Evolutionary conservation across 2,329 filamentous ascomycete species (phyloP).

Genomic region (Cordyceps militaris): DNA sequence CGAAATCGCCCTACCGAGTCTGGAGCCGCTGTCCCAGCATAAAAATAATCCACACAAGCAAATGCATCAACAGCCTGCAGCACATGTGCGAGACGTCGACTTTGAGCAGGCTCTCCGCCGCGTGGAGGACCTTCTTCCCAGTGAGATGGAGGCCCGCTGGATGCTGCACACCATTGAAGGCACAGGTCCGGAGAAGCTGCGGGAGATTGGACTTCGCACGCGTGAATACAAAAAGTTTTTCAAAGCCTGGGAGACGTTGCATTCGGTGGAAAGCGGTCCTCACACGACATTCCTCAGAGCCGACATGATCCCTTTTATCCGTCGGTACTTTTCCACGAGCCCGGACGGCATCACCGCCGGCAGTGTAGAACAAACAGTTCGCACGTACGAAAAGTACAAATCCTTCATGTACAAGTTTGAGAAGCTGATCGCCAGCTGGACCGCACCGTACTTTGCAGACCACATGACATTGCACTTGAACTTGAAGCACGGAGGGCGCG

Average conservation of each 20-base stretch:
- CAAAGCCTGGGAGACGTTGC: not conserved
- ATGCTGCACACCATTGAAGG: not conserved
- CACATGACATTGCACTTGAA: conserved; percentile 4
- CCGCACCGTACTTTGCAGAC: conserved; percentile 2
- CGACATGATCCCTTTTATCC: not conserved
- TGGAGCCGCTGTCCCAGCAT: not conserved
- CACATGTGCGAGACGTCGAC: not conserved
- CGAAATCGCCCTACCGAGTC: not conserved
- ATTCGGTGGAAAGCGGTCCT: not conserved
- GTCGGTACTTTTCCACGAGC: not conserved
- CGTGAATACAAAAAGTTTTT: not conserved
- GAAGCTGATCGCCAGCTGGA: conserved; percentile 2
- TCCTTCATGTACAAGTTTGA: conserved; percentile 1
- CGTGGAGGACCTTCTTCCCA: not conserved
- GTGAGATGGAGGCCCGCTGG: not conserved
- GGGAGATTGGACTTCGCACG: conserved; percentile 2
- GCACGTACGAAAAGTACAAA: conserved; percentile 2
- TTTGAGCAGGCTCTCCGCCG: not conserved
- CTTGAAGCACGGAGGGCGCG: not conserved
- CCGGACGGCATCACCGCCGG: not conserved
- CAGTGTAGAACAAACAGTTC: not conserved
- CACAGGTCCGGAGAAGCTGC: not conserved
- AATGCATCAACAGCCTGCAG: not conserved
- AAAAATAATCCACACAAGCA: not conserved
- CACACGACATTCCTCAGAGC: not conserved